These are phyloP conservation scores for Acmispon strigosus DNA, from an alignment of 306 rosid species.

Conservation along the genomic window DNA sequence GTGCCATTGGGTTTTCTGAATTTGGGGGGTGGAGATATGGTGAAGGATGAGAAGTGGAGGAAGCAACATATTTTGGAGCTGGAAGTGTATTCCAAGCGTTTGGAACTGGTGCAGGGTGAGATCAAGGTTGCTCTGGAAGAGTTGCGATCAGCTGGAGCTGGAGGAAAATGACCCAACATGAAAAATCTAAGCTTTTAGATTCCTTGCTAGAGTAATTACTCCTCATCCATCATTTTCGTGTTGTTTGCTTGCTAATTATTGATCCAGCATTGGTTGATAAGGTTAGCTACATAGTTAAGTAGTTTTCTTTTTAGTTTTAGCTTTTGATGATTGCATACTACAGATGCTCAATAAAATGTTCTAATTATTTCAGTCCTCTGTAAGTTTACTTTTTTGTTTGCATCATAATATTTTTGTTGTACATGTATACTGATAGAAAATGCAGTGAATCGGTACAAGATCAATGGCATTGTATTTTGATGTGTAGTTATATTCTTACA, in stretches of 20 bases:
- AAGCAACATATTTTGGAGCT: conserved; percentile 64
- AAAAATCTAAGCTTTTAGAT: neutral
- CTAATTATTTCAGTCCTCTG: neutral
- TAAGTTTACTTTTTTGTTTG: neutral
- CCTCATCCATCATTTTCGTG: no score
- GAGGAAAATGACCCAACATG: neutral
- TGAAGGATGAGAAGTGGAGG: conserved; percentile 57
- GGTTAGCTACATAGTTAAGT: conserved; percentile 8
- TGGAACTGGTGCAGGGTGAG: conserved; percentile 69
- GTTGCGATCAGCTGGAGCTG: conserved; percentile 37
- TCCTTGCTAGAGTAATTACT: no score
- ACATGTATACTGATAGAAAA: conserved; percentile 9
- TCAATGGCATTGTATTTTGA: no score
- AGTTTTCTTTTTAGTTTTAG: conserved; percentile 1
- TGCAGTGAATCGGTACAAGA: no score
- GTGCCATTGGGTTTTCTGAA: conserved; percentile 21
- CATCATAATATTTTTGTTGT: neutral
- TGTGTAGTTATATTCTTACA: no score
- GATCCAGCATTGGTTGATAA: conserved; percentile 3
- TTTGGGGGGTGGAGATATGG: conserved; percentile 23
- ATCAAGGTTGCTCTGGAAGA: conserved; percentile 46
- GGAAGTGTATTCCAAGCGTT: conserved; percentile 63
- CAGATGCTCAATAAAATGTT: conserved; percentile 21
- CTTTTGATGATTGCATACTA: neutral
- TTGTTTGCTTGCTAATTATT: no score